These are phyloP conservation scores for Tylopilus intermedius DNA, from an alignment of 768 basidiomycete species.

Conservation along the genomic window DNA sequence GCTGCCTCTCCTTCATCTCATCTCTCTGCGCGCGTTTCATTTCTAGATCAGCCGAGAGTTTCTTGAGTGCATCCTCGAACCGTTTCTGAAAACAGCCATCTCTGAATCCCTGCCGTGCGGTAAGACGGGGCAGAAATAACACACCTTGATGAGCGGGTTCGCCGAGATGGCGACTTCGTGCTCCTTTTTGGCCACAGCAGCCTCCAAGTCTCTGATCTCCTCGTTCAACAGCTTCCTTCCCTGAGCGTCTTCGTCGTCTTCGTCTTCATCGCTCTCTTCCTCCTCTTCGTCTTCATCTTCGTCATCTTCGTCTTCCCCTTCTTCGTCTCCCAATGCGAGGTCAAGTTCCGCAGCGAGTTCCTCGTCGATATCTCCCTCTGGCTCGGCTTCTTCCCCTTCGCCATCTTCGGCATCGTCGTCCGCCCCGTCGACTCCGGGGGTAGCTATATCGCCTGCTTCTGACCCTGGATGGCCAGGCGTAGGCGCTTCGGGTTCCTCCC, in stretches of 20 bases:
- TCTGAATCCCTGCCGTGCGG: neutral
- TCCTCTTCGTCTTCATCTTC: slow-evolving; percentile 54
- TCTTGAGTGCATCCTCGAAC: slow-evolving; percentile 89
- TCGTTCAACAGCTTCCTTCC: slow-evolving; percentile 78
- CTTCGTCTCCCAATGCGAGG: slow-evolving; percentile 66
- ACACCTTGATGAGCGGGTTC: slow-evolving; percentile 83
- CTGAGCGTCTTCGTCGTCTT: slow-evolving; percentile 77
- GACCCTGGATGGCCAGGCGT: slow-evolving; percentile 68
- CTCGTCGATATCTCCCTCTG: slow-evolving; percentile 80
- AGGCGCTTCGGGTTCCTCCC: slow-evolving; percentile 55
- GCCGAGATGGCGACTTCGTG: slow-evolving; percentile 77
- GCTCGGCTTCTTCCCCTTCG: slow-evolving; percentile 56
- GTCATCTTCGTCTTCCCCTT: slow-evolving; percentile 61
- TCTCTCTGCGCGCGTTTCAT: slow-evolving; percentile 78
- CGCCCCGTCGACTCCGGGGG: slow-evolving; percentile 47
- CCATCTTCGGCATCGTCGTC: slow-evolving; percentile 58
- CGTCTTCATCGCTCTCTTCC: slow-evolving; percentile 58
- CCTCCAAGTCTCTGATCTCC: slow-evolving; percentile 85
- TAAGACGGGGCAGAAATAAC: neutral
- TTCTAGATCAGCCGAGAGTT: slow-evolving; percentile 80
- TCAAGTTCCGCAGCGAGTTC: slow-evolving; percentile 87
- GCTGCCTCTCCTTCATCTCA: slow-evolving; percentile 71
- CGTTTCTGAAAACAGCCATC: slow-evolving; percentile 55
- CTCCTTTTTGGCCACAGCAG: slow-evolving; percentile 80
- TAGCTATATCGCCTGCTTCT: slow-evolving; percentile 59